Evolutionary conservation across 306 rosid genomes (phyloP), one percentile per base, ranked within the genome.

Genomic region (Lathyrus aphaca): DNA sequence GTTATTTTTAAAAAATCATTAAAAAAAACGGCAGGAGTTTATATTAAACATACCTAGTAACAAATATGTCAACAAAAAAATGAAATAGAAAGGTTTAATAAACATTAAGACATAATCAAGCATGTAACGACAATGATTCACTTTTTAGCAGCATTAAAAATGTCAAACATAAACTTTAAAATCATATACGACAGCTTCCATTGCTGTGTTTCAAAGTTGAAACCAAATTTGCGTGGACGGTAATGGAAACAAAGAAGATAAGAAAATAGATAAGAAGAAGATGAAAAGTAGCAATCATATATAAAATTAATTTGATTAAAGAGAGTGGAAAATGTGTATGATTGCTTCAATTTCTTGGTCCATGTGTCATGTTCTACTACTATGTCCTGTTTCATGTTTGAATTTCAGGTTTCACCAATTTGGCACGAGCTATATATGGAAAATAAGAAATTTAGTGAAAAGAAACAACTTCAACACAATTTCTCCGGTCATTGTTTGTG

Each of bases 91-190:
- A 6, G 9, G 3, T 35, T 35, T 35, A 35, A 7, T 35, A 7
- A 7, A 7, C 39, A 19, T 51, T 4, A 4, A 9, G 30, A 51
- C n/a, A 21, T 11, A 53, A 21, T 21, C 2, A 5, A 45, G 55
- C 73, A 81, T 21, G 75, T 67, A 59, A 81, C 18, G 82, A 81
- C 85, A 73, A 77, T 4, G 39, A 2, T 8, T 2, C 74, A 64
- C 85, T 77, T 81, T 73, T 48, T 30, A 11, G 38, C 17, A n/a
- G 18, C 18, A 49, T 10, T 55, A 2, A 4, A 49, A 77, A 18
- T 17, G 73, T 72, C 69, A 63, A 46, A 56, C 13, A 40, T 73
- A 35, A 12, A 53, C 23, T 55, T 42, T 57, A 40, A 51, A 61
- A 61, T 53, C 21, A 8, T 1, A 17, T 10, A 39, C 7, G 75